Base-by-base conservation (phyloP, 2,329 filamentous ascomycete species). In the Aurifilum marmelostoma region DNA sequence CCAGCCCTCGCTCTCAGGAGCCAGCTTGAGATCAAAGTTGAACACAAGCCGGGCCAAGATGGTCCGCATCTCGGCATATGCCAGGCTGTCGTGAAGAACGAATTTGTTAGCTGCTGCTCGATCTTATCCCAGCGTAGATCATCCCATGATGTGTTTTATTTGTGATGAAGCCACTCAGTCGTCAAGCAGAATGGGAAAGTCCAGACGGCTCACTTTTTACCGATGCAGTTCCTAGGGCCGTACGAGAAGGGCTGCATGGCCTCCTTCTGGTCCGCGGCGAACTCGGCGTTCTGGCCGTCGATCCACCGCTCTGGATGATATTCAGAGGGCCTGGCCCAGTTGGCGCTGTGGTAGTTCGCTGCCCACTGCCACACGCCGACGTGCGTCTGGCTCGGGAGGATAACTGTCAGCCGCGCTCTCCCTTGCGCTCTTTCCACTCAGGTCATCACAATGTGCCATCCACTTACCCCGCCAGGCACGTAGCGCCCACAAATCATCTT, bases 31-130 rank as follows among this genome's bases (percentile, higher is more conserved):
- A 60, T 85, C 83, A 67, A 85, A 85, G 27, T 80, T 78, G 67
- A 76, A 84, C 1, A 86, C 71, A 7, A 86, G 66, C 11, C 80
- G 79, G 1, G 81, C 78, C 1, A 85, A 69, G 12, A 84, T 80
- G 3, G 85, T 71, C 1, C 83, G 80, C 80, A 86, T 82, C 72
- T 86, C 83, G 3, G 79, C 78, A 60, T 82, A 82, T 1, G 84
- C 84, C 39, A 84, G 78, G 68, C 79, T 72, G 8, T 3, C 11
- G 56, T 39, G 21, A 5, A 47, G 7, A 47, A 21, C 3, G 21
- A 47, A 29, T 52, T 14, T 6, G 41, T 62, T 18, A 32, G 32
- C 52, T 3, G n/a, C n/a, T n/a, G n/a, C n/a, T n/a, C n/a, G n/a
- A n/a, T n/a, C n/a, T n/a, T n/a, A n/a, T n/a, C n/a, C n/a, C n/a